Evolutionary conservation across 2,329 filamentous ascomycete genomes (phyloP).

Genomic region (Exophiala sp.): DNA sequence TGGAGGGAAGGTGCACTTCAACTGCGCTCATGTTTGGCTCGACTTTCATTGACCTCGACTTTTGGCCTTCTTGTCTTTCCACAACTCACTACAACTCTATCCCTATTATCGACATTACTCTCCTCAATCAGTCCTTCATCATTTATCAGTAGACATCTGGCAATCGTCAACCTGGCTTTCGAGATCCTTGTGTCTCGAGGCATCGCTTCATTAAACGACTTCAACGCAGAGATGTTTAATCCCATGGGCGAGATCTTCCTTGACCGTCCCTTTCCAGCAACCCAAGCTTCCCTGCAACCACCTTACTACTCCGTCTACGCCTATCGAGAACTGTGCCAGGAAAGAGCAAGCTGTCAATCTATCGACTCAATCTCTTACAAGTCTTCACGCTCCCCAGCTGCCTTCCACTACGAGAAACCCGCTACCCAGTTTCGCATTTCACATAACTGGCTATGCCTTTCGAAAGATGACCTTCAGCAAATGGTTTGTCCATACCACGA

Average conservation of each 20-base stretch:
- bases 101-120: background rate
- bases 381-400: no score
- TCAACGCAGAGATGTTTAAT: slow-evolving; percentile 6
- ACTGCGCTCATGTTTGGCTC: no score
- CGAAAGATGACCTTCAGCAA: no score
- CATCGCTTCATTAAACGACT: slow-evolving; percentile 14
- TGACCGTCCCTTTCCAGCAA: background rate
- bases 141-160: slow-evolving; percentile 11
- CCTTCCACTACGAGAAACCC: no score
- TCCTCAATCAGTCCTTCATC: background rate
- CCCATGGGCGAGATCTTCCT: background rate
- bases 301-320: no score
- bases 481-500: no score
- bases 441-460: no score
- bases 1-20: background rate
- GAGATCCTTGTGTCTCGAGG: slow-evolving; percentile 23
- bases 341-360: no score
- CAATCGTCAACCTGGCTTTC: slow-evolving; percentile 17
- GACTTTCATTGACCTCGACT: background rate
- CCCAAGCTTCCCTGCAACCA: no score
- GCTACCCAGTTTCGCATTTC: no score
- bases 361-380: no score
- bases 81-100: background rate
- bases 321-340: no score
- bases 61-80: background rate